Percentiles rank a stretch among this genome's conserved stretches.
Conservation (phyloP, 225 moss, liverwort and hornwort species). For the Sphagnum tenellum region DNA sequence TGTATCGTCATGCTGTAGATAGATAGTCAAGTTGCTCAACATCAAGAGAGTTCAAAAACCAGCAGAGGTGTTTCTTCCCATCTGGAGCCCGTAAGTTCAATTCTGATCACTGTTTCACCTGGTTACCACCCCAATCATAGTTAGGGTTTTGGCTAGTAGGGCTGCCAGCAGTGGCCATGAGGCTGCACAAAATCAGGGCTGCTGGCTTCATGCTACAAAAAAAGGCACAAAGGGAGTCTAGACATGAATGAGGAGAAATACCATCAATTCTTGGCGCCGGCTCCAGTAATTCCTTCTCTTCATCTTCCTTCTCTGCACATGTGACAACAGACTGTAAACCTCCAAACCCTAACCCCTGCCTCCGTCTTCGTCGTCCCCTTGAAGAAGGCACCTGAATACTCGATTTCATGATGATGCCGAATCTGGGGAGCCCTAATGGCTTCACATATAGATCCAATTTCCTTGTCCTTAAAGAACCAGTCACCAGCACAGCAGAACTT, state of each 20-base stretch:
- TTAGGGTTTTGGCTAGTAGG: no score
- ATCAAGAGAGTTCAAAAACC: not conserved
- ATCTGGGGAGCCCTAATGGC: no score
- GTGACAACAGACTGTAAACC: conserved; percentile 2
- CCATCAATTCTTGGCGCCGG: conserved; percentile 11
- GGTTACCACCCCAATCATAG: no score
- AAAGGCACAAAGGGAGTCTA: not conserved
- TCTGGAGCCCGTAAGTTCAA: not conserved
- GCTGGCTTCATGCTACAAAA: not conserved
- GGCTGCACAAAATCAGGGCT: not conserved
- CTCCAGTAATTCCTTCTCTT: conserved; percentile 12
- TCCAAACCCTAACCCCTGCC: conserved; percentile 11
- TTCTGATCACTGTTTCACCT: not conserved
- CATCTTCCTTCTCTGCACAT: conserved; percentile 18
- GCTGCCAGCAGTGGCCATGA: no score
- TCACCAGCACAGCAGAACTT: no score
- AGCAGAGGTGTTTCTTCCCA: not conserved
- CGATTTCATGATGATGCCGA: no score
- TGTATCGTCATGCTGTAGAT: no score
- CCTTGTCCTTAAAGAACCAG: no score
- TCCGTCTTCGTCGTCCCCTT: no score
- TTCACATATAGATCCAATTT: no score
- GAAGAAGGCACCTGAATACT: no score
- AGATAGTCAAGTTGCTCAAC: not conserved
- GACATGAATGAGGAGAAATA: conserved; percentile 2